Conservation (phyloP, 2,329 filamentous ascomycete genomes). For the Colletotrichum brevisporum region DNA sequence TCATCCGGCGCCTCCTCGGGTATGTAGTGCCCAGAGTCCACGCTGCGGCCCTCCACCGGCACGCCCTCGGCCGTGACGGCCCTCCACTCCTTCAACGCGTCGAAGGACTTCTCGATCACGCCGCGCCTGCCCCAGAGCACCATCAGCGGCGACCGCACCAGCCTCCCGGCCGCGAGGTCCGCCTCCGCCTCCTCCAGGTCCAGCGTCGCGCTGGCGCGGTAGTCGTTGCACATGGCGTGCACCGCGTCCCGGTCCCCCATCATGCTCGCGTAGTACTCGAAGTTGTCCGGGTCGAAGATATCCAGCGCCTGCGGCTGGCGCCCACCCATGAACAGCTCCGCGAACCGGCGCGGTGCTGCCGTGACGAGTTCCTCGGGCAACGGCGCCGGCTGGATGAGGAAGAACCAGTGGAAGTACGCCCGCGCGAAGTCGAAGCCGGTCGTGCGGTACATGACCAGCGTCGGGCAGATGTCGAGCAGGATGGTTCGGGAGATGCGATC, state of each 20-base stretch:
- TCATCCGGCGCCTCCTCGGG: slow-evolving; percentile 66
- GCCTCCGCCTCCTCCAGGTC: slow-evolving; percentile 65
- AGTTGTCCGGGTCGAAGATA: slow-evolving; percentile 52
- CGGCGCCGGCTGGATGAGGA: slow-evolving; percentile 66
- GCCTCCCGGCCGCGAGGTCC: slow-evolving; percentile 58
- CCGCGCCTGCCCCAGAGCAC: slow-evolving; percentile 66
- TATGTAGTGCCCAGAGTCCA: slow-evolving; percentile 65
- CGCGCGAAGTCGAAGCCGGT: slow-evolving; percentile 59
- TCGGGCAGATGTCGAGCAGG: slow-evolving; percentile 68
- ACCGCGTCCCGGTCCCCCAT: slow-evolving; percentile 59
- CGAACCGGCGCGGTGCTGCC: slow-evolving; percentile 54
- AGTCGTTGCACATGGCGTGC: slow-evolving; percentile 69
- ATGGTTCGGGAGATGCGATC: slow-evolving; percentile 57
- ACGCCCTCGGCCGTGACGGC: slow-evolving; percentile 56
- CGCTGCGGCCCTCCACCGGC: slow-evolving; percentile 54
- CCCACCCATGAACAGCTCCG: slow-evolving; percentile 58
- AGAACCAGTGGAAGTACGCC: slow-evolving; percentile 72
- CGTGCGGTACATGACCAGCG: slow-evolving; percentile 65
- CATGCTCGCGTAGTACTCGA: slow-evolving; percentile 58
- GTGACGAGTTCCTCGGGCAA: slow-evolving; percentile 65
- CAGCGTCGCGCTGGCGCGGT: slow-evolving; percentile 64
- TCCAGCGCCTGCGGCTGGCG: slow-evolving; percentile 51
- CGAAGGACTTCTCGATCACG: slow-evolving; percentile 64
- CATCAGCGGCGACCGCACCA: slow-evolving; percentile 61
- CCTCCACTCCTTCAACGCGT: slow-evolving; percentile 65